phyloP scores from a whole-genome alignment of 108 stramenopile species.

The Bacterosira constricta region DNA sequence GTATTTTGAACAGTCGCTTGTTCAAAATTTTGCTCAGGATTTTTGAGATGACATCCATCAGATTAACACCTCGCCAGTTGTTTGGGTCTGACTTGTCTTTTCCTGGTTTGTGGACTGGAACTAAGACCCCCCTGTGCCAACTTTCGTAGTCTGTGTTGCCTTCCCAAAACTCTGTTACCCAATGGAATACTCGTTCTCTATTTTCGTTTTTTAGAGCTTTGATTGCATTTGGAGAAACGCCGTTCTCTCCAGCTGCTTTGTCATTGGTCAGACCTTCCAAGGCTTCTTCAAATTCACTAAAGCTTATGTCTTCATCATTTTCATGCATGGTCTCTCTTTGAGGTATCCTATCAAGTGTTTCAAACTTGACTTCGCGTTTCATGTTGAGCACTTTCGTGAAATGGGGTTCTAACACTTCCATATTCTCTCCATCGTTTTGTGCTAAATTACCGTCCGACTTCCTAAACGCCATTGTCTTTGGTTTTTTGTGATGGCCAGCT shows the following conservation, averaged over 20 bases:
- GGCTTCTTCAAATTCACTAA: background rate
- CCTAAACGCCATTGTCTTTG: no score
- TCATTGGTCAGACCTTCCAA: background rate
- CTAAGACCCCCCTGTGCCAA: background rate
- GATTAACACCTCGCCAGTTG: constrained; percentile 4
- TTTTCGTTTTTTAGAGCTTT: background rate
- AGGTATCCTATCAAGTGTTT: background rate
- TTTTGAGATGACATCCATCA: constrained; percentile 15
- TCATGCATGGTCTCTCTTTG: background rate
- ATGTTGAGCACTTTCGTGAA: background rate
- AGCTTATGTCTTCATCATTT: background rate
- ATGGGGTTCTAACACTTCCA: background rate
- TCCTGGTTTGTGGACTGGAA: background rate
- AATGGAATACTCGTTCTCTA: background rate
- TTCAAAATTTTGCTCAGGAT: background rate
- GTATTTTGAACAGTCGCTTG: background rate
- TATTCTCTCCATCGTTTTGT: background rate
- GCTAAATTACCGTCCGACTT: background rate
- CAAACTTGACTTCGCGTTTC: no score
- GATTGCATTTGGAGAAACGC: constrained; percentile 7
- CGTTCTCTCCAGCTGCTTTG: constrained; percentile 8
- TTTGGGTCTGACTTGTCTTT: constrained; percentile 1
- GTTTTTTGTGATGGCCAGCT: no score
- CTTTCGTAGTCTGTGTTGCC: background rate
- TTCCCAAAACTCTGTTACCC: background rate